Evolutionary conservation across 148 eudicot species (phyloP).

Genomic region (Rhododendron simsii): DNA sequence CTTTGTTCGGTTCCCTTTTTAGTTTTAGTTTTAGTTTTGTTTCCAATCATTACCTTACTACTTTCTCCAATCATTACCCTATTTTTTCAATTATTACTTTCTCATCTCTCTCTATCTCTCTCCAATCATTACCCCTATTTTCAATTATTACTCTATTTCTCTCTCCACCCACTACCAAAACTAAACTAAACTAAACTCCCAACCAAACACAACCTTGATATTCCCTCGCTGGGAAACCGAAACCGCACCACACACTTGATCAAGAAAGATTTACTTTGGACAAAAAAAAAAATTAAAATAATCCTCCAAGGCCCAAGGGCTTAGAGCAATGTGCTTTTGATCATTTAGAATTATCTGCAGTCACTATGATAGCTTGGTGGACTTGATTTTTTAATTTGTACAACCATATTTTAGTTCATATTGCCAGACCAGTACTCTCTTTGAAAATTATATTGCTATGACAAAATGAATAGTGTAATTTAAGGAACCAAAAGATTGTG

Average conservation of each 20-base stretch:
- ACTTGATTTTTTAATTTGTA: neutral
- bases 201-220: no score
- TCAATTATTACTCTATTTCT: no score
- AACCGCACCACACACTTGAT: neutral
- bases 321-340: neutral
- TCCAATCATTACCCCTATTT: no score
- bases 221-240: neutral
- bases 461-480: neutral
- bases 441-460: neutral
- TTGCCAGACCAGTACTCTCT: neutral
- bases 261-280: neutral
- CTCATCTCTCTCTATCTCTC: no score
- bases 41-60: no score
- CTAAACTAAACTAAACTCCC: no score
- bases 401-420: neutral
- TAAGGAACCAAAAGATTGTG: neutral
- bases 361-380: neutral
- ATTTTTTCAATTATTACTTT: no score
- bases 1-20: no score
- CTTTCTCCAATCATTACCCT: no score
- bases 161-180: no score
- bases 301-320: neutral
- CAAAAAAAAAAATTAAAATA: neutral
- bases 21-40: no score
- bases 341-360: neutral